Conservation (phyloP, 208 protist species). For the Acanthamoeba royreba region DNA sequence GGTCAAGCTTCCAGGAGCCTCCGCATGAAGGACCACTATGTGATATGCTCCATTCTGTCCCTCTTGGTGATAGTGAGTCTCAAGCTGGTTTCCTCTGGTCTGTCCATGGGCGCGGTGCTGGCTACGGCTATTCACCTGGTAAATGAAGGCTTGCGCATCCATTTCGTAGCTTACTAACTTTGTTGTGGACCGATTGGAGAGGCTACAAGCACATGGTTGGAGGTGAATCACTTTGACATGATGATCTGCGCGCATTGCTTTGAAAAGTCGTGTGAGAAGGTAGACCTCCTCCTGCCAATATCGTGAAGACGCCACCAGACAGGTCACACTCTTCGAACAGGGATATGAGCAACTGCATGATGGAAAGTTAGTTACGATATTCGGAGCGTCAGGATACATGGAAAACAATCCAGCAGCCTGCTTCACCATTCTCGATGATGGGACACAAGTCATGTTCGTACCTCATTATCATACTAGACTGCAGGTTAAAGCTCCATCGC, state of each 20-base stretch:
- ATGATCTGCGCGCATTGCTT: neutral
- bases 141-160: conserved; percentile 55
- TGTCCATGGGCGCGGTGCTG: conserved; percentile 89
- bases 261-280: neutral
- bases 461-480: neutral
- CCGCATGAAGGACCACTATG: conserved; percentile 89
- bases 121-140: conserved; percentile 88
- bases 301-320: neutral
- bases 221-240: neutral
- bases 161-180: too few species aligned
- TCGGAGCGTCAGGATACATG: neutral
- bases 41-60: too few species aligned
- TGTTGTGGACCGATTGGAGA: too few species aligned
- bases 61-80: too few species aligned
- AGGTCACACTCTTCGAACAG: too few species aligned
- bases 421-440: neutral
- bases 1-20: conserved; percentile 88
- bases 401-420: neutral
- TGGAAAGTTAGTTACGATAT: neutral
- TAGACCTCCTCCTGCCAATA: neutral
- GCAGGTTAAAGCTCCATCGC: too few species aligned
- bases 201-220: neutral
- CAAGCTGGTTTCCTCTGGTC: conserved; percentile 90
- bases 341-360: neutral
- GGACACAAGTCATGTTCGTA: neutral